These are phyloP conservation scores for Coemansia sp. DNA, from an alignment of 192 early-diverging fungal species.

Conservation along the genomic window DNA sequence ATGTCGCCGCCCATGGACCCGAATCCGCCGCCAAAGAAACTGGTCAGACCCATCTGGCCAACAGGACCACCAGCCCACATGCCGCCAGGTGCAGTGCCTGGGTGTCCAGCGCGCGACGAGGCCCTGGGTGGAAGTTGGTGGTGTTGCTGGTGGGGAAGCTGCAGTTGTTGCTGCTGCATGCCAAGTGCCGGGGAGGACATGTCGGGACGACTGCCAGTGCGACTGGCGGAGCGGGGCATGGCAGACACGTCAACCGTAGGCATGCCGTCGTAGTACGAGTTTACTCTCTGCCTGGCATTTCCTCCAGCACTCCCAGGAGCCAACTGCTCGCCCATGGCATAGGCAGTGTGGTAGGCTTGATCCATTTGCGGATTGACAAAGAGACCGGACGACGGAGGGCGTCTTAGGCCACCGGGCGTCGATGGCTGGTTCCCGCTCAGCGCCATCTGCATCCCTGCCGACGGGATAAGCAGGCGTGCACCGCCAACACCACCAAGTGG, in stretches of 20 bases:
- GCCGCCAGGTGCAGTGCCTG: conserved; percentile 15
- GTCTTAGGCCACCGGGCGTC: conserved; percentile 23
- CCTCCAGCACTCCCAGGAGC: conserved; percentile 18
- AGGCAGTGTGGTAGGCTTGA: conserved; percentile 11
- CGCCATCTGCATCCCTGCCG: conserved; percentile 17
- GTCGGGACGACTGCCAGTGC: conserved; percentile 49
- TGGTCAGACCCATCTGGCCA: conserved; percentile 33
- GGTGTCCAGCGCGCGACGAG: conserved; percentile 37
- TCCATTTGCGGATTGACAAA: conserved; percentile 27
- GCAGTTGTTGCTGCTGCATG: conserved; percentile 17
- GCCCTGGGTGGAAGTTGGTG: conserved; percentile 30
- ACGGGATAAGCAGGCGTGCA: conserved; percentile 37
- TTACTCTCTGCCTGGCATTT: conserved; percentile 29
- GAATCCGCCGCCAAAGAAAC: conserved; percentile 49
- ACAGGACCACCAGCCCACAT: conserved; percentile 35
- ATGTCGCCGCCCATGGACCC: conserved; percentile 43
- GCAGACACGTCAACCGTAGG: conserved; percentile 28
- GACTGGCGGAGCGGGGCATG: conserved; percentile 30
- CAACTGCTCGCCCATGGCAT: conserved; percentile 16
- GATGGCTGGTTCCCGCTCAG: conserved; percentile 20
- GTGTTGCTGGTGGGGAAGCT: conserved; percentile 9
- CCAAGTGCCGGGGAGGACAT: conserved; percentile 3
- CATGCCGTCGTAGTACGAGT: conserved; percentile 46
- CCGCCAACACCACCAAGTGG: conserved; percentile 12
- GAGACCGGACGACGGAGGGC: conserved; percentile 42